Base-by-base conservation (phyloP, 176 grass and related monocot species). In the Aegilops speltoides region DNA sequence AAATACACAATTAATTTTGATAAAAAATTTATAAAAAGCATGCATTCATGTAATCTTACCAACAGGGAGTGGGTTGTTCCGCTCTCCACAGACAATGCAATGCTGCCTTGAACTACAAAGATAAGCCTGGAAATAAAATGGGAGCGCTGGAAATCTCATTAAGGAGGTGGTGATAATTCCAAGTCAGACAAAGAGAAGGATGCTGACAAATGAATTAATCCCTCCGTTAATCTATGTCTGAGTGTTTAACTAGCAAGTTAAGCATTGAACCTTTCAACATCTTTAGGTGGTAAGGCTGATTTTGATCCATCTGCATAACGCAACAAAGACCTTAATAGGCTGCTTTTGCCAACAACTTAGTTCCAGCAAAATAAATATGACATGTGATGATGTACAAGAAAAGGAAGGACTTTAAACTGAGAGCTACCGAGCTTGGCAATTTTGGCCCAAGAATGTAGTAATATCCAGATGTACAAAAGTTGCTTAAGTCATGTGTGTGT, bases 21-120 rank as follows among this genome's bases (percentile, higher is more conserved):
- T n/a, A 46, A 25, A 76, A 82, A 1, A 33, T 83, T 40, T 22
- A 73, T 9, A 46, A 74, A 72, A 82, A 48, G 34, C 5, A 36
- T 67, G 8, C 33, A 86, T 84, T 78, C 54, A 84, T 43, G 80
- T 33, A 94, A 52, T 66, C 88, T 96, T 90, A 98, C 96, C 80
- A 68, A 69, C 31, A 98, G 74, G 69, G 91, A 88, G 82, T 94
- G 87, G 68, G 68, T 76, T 28, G 52, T 82, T 64, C 77, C 79
- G 77, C 82, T 84, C 77, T 85, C 88, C 76, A 87, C 70, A 46
- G 88, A 91, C 68, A 98, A 82, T 22, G 29, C 37, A 86, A 88
- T 84, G 78, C 90, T 87, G 6, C 96, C 96, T 68, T 96, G 85
- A 56, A 96, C 68, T 48, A 98, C 92, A 92, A 98, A 98, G 77